These are phyloP conservation scores for Thermothelomyces thermophilus DNA, from an alignment of 2,329 filamentous ascomycete genomes.

Conservation along the genomic window DNA sequence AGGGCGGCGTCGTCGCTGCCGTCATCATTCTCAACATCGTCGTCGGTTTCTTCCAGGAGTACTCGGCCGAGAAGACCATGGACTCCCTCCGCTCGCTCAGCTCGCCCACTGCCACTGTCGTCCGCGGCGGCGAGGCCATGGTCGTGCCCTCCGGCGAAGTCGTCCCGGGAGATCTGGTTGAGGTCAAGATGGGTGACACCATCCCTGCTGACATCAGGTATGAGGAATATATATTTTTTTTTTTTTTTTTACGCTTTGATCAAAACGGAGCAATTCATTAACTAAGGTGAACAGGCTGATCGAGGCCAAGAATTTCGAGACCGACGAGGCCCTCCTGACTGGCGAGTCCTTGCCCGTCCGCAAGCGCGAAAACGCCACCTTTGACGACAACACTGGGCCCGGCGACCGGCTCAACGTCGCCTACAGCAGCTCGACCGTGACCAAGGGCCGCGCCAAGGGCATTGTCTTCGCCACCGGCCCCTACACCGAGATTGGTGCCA, in stretches of 20 bases:
- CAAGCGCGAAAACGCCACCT: constrained; percentile 53
- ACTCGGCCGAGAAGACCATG: constrained; percentile 57
- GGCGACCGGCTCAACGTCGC: constrained; percentile 66
- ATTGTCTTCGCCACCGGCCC: constrained; percentile 63
- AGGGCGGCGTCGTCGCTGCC: constrained; percentile 59
- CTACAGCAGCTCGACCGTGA: constrained; percentile 65
- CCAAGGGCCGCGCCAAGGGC: constrained; percentile 61
- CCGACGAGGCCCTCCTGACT: constrained; percentile 68
- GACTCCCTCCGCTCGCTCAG: constrained; percentile 54
- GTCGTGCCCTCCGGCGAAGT: constrained; percentile 59
- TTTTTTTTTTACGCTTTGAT: not conserved
- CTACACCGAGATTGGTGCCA: constrained; percentile 51
- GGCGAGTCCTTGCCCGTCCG: constrained; percentile 65
- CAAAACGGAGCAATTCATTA: not conserved
- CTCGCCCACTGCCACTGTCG: constrained; percentile 52
- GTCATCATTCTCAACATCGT: constrained; percentile 63
- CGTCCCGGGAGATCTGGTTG: constrained; percentile 61
- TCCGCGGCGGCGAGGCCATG: constrained; percentile 48
- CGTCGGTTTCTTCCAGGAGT: constrained; percentile 57
- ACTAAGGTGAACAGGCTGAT: constrained; percentile 37
- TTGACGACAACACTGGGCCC: constrained; percentile 45
- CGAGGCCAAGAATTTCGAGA: constrained; percentile 66
- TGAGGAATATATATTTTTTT: constrained; percentile 28
- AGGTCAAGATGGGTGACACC: constrained; percentile 65
- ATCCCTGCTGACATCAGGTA: constrained; percentile 63